Percentiles rank a stretch among this genome's conserved stretches.
These are phyloP conservation scores for Volvariella surrecta DNA, from an alignment of 1,284 basidiomycete genomes.

Conservation along the genomic window DNA sequence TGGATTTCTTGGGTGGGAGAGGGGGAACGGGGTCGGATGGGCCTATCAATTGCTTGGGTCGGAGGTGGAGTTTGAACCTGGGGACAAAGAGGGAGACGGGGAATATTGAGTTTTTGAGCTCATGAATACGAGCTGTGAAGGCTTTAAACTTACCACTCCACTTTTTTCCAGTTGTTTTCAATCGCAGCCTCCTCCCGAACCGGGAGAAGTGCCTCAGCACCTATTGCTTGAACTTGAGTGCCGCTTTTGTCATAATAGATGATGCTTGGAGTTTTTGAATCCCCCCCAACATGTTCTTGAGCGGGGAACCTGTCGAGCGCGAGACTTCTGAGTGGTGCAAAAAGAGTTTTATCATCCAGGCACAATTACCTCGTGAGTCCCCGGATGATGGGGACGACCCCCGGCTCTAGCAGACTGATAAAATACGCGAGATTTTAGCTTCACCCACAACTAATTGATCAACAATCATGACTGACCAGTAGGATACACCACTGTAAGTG, in stretches of 20 bases:
- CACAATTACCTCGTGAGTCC: conserved; percentile 17
- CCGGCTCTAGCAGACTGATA: conserved; percentile 16
- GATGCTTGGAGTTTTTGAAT: conserved; percentile 13
- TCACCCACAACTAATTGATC: background rate
- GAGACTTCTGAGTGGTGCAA: background rate
- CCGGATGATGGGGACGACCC: conserved; percentile 16
- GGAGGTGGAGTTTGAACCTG: conserved; percentile 13
- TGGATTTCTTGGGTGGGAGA: conserved; percentile 52
- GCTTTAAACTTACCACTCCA: conserved; percentile 10
- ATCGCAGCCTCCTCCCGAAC: conserved; percentile 7
- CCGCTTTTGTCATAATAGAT: conserved; percentile 14
- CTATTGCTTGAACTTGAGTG: conserved; percentile 14
- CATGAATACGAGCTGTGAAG: conserved; percentile 2
- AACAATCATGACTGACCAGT: conserved; percentile 3
- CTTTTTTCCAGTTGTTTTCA: conserved; percentile 11
- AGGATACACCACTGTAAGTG: conserved; percentile 7
- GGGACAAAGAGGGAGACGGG: background rate
- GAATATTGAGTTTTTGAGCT: conserved; percentile 8
- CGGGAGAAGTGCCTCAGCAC: conserved; percentile 12
- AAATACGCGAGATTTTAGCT: no score
- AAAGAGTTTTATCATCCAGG: conserved; percentile 7
- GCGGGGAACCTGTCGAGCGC: conserved; percentile 9
- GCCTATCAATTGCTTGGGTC: conserved; percentile 5
- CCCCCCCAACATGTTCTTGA: conserved; percentile 11
- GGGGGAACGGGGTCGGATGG: conserved; percentile 17